Evolutionary conservation across 495 filamentous ascomycete genomes (phyloP), one percentile per base, ranked within the genome.

Genomic region (Oidiodendron maius): DNA sequence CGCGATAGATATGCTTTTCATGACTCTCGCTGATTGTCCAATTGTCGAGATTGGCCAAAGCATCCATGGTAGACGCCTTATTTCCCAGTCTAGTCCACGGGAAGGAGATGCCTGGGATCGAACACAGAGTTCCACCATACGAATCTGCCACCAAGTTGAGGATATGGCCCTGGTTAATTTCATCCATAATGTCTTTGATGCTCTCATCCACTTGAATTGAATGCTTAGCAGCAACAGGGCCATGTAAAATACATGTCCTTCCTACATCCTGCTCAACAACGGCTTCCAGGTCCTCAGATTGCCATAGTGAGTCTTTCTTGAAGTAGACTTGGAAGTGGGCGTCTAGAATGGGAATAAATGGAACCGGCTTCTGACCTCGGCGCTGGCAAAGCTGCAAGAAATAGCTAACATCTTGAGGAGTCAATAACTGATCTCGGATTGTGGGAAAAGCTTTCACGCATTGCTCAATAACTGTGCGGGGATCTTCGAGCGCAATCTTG

Each of bases 301-400:
- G 91, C 91, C 91, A 97, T 21, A 97, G 79, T 4, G 91, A 96
- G 64, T 97, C 91, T 67, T 96, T 97, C 80, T 97, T 97, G 82
- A 97, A 96, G 71, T 82, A 96, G 63, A 86, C 91, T 65, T 96
- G 91, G 40, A 97, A 96, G 53, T 86, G 87, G 46, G 94, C 91
- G 62, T 97, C 91, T 20, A 97, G 74, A 3, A 80, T 73, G 9
- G 93, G 93, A 40, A 97, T 88, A 59, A 97, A 97, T 3, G 89
- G 89, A 20, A 91, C 86, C 0, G 91, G 91, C 71, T 97, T 97
- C 71, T 96, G 91, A 17, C 84, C 86, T 21, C 83, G 84, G 3
- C 89, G 82, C 61, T 88, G 80, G 71, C 90, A 96, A 15, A 97
- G 78, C 4, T 88, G 69, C 40, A 96, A 66, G 70, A 97, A 96